Evolutionary conservation across 2,329 filamentous ascomycete species (phyloP), one percentile per base, ranked within the genome.

Genomic region (Bertia moriformis): DNA sequence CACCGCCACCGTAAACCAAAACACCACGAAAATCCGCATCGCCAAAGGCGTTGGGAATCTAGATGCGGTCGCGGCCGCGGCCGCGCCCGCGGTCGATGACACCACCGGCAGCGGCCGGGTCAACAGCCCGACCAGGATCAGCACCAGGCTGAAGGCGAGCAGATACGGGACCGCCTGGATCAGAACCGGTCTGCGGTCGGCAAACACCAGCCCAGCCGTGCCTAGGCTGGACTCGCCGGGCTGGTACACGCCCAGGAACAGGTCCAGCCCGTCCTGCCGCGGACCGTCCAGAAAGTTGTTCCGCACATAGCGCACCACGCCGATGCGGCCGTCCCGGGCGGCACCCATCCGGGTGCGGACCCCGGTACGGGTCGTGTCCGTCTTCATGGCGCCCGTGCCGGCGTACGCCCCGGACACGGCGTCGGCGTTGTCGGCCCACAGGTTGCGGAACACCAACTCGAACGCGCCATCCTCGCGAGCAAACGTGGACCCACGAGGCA

Each of bases 361-460:
- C 38, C 89, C 91, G 2, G 86, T 86, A 14, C 91, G 79, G 2
- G 91, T 98, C 50, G 96, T 86, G 56, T 98, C 91, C 0, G 91
- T 98, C 71, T 98, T 98, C 64, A 98, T 75, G 39, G 91, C 91
- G 3, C 91, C 91, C 1, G 91, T 98, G 41, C 91, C 91, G 1
- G 91, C 91, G 59, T 98, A 98, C 0, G 85, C 80, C 48, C 76
- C 81, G 14, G 87, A 93, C 20, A 98, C 88, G 18, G 93, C 82
- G 56, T 98, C 91, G 41, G 91, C 91, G 52, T 98, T 98, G 61
- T 98, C 91, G 19, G 91, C 91, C 91, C 91, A 98, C 13, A 96
- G 69, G 59, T 96, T 96, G 48, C 91, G 85, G 73, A 96, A 98
- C 42, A 96, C 65, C 49, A 82, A 69, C 59, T 95, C 88, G 55